Conservation (phyloP, 2,329 filamentous ascomycete species). For the Escovopsis sp. region DNA sequence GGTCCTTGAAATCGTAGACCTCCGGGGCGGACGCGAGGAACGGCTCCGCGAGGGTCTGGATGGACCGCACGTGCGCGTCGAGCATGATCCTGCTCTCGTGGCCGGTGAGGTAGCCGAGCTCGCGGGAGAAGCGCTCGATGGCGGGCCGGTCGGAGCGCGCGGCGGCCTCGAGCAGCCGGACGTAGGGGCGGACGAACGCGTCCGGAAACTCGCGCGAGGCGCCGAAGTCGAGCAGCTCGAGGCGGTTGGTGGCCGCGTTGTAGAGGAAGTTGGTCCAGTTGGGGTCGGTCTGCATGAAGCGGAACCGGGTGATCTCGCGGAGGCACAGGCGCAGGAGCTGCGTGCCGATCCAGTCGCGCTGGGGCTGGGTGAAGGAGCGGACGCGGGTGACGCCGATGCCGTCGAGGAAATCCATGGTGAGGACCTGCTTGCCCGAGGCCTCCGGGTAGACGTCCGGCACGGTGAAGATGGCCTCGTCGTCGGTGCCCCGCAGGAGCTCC, state of each 20-base stretch:
- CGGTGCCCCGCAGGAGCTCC: constrained; percentile 44
- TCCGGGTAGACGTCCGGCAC: constrained; percentile 66
- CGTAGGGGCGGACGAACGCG: constrained; percentile 65
- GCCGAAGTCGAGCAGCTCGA: constrained; percentile 92
- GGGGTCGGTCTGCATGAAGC: constrained; percentile 97
- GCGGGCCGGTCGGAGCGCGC: constrained; percentile 49
- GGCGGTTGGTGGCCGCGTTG: constrained; percentile 52
- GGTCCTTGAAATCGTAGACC: constrained; percentile 80
- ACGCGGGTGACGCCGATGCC: constrained; percentile 77
- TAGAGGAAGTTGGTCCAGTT: constrained; percentile 99
- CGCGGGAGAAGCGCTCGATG: constrained; percentile 53
- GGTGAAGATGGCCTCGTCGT: constrained; percentile 54
- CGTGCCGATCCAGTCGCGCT: constrained; percentile 91
- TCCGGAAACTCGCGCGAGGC: constrained; percentile 75
- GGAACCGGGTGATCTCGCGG: constrained; percentile 85
- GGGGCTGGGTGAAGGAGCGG: constrained; percentile 57
- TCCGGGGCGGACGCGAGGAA: constrained; percentile 64
- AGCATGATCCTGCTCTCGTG: constrained; percentile 76
- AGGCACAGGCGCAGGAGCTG: constrained; percentile 85
- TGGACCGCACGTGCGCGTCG: constrained; percentile 74
- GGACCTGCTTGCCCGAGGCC: constrained; percentile 69
- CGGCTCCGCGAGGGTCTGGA: constrained; percentile 83
- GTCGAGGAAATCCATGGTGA: constrained; percentile 86
- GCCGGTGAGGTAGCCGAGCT: constrained; percentile 83
- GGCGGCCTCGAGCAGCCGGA: constrained; percentile 66